These are phyloP conservation scores for Circinella minor DNA, from an alignment of 371 early-diverging fungal genomes.

Conservation along the genomic window DNA sequence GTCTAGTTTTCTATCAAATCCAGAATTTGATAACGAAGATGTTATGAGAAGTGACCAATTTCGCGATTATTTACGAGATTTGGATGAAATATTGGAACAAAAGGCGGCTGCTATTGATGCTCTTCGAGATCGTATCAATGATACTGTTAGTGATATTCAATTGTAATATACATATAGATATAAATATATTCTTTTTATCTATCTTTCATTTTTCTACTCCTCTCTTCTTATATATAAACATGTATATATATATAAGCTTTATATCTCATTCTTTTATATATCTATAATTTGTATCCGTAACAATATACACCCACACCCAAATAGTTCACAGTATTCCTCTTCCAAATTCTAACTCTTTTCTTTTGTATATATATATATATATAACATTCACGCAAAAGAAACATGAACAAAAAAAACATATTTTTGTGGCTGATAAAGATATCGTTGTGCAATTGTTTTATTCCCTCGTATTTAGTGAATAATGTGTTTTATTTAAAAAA, in stretches of 20 bases:
- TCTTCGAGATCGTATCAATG: constrained; percentile 52
- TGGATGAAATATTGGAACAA: constrained; percentile 63
- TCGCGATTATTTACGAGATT: constrained; percentile 54
- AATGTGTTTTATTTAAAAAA: neutral
- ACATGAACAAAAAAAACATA: no score
- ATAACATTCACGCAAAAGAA: no score
- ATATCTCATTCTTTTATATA: no score
- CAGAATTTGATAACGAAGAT: constrained; percentile 32
- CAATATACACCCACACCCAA: no score
- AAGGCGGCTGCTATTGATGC: constrained; percentile 58
- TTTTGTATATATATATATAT: no score
- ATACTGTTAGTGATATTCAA: constrained; percentile 40
- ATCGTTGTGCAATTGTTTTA: constrained; percentile 11
- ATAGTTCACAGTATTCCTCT: no score
- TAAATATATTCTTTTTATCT: neutral
- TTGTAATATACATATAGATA: constrained; percentile 22
- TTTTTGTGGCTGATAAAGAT: constrained; percentile 7
- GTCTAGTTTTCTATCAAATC: constrained; percentile 49
- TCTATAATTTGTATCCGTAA: no score
- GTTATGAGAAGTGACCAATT: constrained; percentile 21
- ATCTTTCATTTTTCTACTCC: constrained; percentile 1
- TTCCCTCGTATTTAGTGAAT: constrained; percentile 14
- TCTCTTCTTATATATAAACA: constrained; percentile 1
- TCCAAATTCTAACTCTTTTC: no score
- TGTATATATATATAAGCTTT: no score